Evolutionary conservation across 179 eudicot genomes (phyloP).

Genomic region (Vitellaria paradoxa): DNA sequence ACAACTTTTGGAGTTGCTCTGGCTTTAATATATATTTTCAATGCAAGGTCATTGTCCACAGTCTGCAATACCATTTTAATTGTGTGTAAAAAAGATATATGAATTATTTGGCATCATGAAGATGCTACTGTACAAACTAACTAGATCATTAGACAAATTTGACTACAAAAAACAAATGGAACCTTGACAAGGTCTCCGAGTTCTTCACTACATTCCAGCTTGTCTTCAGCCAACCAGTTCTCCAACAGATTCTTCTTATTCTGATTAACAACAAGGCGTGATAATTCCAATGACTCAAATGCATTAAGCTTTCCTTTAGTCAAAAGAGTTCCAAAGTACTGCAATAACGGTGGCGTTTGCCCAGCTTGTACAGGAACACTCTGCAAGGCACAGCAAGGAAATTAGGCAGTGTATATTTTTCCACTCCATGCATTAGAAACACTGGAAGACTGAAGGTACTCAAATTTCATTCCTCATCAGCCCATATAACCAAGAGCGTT

Average conservation of each 20-base stretch:
- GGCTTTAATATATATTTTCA: conserved; percentile 90
- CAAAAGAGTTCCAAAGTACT: conserved; percentile 87
- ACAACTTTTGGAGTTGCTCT: conserved; percentile 97
- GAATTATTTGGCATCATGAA: background rate
- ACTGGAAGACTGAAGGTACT: background rate
- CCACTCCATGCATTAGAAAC: background rate
- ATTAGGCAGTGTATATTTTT: background rate
- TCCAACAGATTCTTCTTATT: conserved; percentile 85
- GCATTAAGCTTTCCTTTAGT: conserved; percentile 90
- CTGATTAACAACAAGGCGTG: conserved; percentile 92
- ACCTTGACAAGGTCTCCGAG: conserved; percentile 95
- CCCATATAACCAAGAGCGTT: background rate
- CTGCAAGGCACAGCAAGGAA: conserved; percentile 38
- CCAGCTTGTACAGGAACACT: conserved; percentile 99
- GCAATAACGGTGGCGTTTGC: conserved; percentile 88
- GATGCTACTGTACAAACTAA: no score
- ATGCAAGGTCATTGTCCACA: conserved; percentile 83
- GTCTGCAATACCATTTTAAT: conserved; percentile 40
- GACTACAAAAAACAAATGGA: background rate
- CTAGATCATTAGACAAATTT: background rate
- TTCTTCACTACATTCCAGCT: conserved; percentile 83
- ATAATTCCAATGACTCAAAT: conserved; percentile 84
- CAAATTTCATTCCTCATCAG: background rate
- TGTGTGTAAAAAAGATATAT: background rate
- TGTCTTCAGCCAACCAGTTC: conserved; percentile 88